A percentile compares a stretch with the other conserved stretches of the same genome.
Evolutionary conservation across 148 eudicot species (phyloP).

Genomic region (Vaccinium corymbosum): DNA sequence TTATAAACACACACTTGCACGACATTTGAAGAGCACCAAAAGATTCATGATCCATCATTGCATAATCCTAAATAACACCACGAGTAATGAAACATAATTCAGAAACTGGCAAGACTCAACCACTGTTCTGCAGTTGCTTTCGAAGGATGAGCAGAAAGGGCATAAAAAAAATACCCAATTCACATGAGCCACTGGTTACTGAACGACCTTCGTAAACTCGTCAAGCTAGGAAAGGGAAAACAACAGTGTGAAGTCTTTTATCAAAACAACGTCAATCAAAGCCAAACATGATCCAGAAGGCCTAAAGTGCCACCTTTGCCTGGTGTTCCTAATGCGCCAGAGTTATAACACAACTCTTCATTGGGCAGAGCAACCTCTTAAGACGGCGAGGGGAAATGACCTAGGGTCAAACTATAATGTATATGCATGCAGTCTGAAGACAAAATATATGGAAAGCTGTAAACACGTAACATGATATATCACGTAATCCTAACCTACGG

Average conservation of each 20-base stretch:
- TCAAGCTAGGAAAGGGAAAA: neutral
- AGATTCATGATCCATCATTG: neutral
- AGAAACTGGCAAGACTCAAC: neutral
- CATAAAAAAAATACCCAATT: neutral
- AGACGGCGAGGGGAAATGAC: too few relatives aligned
- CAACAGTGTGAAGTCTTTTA: neutral
- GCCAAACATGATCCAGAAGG: neutral
- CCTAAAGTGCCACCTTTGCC: neutral
- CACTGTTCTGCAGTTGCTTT: neutral
- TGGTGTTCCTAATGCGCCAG: neutral
- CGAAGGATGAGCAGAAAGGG: neutral
- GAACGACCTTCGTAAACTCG: neutral
- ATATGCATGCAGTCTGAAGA: too few relatives aligned
- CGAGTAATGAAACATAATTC: neutral
- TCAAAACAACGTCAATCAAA: constrained; percentile 3
- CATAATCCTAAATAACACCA: neutral
- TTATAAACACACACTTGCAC: neutral
- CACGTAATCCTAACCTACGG: too few relatives aligned
- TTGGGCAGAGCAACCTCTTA: too few relatives aligned
- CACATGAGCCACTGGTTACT: neutral
- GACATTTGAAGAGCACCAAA: neutral
- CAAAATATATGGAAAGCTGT: too few relatives aligned
- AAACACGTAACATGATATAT: too few relatives aligned
- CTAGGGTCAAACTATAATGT: too few relatives aligned
- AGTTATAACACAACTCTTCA: too few relatives aligned